Base-by-base conservation (phyloP, 306 rosid genomes). In the Calophaca sinica region DNA sequence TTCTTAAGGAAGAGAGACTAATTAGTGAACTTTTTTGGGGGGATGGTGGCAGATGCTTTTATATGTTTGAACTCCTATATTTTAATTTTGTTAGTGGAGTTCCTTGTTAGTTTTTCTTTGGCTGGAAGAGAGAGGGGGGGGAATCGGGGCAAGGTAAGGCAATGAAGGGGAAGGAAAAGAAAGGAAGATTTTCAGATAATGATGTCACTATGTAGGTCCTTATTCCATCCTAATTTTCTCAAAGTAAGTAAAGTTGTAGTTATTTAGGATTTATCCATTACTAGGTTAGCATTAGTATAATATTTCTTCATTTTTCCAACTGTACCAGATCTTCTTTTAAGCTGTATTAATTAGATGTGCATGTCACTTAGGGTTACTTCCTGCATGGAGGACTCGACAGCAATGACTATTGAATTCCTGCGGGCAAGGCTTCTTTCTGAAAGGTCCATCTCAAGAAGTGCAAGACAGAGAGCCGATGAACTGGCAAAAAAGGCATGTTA, bases 381-480 rank as follows among this genome's bases (percentile, higher is more conserved):
- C 44, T 32, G 76, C 78, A 83, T 75, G 83, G 98, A 88, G 83
- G 97, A 88, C 71, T 89, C 94, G 15, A 64, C 83, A 62, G 80
- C 91, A 72, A 87, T 86, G 91, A 91, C 98, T 61, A 79, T 94
- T 48, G 97, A 94, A 26, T 94, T 83, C 81, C 89, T 94, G 20
- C 93, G 97, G 48, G 97, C 92, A 26, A 88, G 97, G 84, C 82
- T 94, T 75, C 91, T 94, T 70, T 77, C 96, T 4, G 98, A 94
- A 78, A 88, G 98, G 84, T 90, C 96, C 9, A 88, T 89, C 80
- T 91, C 98, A 64, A 91, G 77, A 84, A 89, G 90, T 71, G 91
- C 98, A 7, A 87, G 89, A 75, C 90, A 88, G 74, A 87, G 98
- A 86, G 94, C 92, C 50, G 87, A 87, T 35, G 98, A 91, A 79